Conservation (phyloP, 176 grass and related monocot species). For the Phragmites australis region DNA sequence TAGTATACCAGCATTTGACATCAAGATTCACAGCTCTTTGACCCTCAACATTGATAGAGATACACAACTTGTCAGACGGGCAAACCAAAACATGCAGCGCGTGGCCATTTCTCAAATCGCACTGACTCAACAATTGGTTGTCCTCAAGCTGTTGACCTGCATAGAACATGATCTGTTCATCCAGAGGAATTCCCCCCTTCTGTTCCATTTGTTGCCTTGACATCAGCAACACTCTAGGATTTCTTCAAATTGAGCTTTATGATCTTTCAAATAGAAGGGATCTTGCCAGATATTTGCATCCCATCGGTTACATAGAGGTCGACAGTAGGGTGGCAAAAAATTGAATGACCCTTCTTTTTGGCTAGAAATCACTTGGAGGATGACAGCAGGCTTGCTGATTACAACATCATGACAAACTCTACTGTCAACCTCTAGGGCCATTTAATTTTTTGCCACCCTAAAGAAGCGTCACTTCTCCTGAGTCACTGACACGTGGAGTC, state of each 20-base stretch:
- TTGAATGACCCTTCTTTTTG: no score
- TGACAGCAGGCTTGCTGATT: not conserved
- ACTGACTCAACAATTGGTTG: conserved; percentile 30
- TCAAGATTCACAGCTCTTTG: conserved; percentile 31
- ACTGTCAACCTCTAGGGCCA: no score
- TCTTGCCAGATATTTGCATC: conserved; percentile 41
- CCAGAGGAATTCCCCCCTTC: conserved; percentile 28
- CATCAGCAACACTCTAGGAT: conserved; percentile 37
- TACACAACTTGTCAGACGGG: conserved; percentile 17
- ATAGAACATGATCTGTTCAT: conserved; percentile 40
- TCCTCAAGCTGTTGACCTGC: conserved; percentile 39
- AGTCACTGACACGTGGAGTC: no score
- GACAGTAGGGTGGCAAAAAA: no score
- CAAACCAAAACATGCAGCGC: conserved; percentile 42
- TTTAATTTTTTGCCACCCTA: no score
- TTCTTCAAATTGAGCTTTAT: conserved; percentile 46
- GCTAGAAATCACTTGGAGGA: not conserved
- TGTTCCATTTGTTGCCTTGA: conserved; percentile 36
- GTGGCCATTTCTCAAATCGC: conserved; percentile 32
- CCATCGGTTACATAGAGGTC: conserved; percentile 45
- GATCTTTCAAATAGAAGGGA: conserved; percentile 47
- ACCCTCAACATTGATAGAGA: conserved; percentile 35
- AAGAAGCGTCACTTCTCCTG: no score
- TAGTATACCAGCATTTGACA: conserved; percentile 47
- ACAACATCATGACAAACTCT: not conserved